phyloP scores from a whole-genome alignment of 2,329 filamentous ascomycete genomes.

The Ceratocystis ficicola region DNA sequence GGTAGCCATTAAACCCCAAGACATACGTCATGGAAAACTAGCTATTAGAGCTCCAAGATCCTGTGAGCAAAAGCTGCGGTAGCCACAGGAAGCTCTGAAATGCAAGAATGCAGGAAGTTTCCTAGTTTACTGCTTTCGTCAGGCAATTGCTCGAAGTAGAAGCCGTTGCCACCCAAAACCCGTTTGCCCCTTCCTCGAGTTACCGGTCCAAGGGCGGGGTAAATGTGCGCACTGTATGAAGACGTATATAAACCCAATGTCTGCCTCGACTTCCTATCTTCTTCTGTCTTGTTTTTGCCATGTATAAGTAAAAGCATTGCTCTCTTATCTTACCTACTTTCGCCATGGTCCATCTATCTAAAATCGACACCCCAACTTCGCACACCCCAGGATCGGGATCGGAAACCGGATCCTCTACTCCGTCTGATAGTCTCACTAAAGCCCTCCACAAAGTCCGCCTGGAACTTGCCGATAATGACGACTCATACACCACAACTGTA shows the following conservation, averaged over 20 bases:
- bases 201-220: neutral
- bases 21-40: neutral
- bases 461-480: slow-evolving; percentile 39
- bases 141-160: neutral
- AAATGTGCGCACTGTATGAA: neutral
- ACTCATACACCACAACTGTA: slow-evolving; percentile 62
- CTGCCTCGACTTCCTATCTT: neutral
- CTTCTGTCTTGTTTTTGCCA: neutral
- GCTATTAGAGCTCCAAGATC: too few relatives aligned
- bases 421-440: slow-evolving; percentile 28
- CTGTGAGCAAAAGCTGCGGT: neutral
- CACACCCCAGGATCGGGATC: slow-evolving; percentile 23
- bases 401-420: slow-evolving; percentile 14
- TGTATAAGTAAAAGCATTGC: neutral
- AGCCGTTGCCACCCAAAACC: neutral
- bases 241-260: neutral
- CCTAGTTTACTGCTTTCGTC: neutral
- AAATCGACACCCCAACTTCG: slow-evolving; percentile 21
- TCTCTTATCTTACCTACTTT: neutral
- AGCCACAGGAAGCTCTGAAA: neutral
- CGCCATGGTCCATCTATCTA: slow-evolving; percentile 42
- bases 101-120: neutral
- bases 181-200: neutral
- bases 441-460: slow-evolving; percentile 35
- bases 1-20: neutral